Conservation (phyloP, 2,329 filamentous ascomycete genomes). For the Alternaria panax region DNA sequence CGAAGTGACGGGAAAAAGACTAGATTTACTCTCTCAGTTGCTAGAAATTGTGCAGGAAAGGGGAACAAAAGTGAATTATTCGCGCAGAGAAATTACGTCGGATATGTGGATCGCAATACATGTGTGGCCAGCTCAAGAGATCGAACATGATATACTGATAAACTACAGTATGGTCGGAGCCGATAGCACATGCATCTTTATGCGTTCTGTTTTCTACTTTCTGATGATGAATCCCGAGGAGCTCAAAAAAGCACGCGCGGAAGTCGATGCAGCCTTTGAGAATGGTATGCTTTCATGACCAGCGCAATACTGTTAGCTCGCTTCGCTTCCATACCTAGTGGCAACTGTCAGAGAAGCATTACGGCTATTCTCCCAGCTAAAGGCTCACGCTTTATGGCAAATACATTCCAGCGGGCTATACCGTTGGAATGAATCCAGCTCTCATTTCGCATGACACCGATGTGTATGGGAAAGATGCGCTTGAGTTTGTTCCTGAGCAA, state of each 20-base stretch:
- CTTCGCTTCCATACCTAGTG: constrained; percentile 75
- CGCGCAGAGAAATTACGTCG: constrained; percentile 34
- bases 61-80: constrained; percentile 42
- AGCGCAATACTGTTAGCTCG: constrained; percentile 55
- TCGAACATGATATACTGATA: not conserved
- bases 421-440: constrained; percentile 77
- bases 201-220: constrained; percentile 51
- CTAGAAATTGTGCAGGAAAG: constrained; percentile 39
- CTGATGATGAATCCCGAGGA: constrained; percentile 44
- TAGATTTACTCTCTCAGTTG: constrained; percentile 42
- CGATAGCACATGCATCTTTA: constrained; percentile 47
- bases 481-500: constrained; percentile 5
- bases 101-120: constrained; percentile 43
- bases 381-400: constrained; percentile 69
- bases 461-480: constrained; percentile 6
- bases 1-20: constrained; percentile 23
- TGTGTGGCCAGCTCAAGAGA: constrained; percentile 10
- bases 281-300: constrained; percentile 19
- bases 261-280: constrained; percentile 28
- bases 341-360: constrained; percentile 80
- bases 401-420: constrained; percentile 71
- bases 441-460: constrained; percentile 41
- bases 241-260: constrained; percentile 18
- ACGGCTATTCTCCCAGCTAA: constrained; percentile 71
- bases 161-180: constrained; percentile 42